These are phyloP conservation scores for Beta macrorhiza DNA, from an alignment of 179 eudicot species.

Conservation along the genomic window DNA sequence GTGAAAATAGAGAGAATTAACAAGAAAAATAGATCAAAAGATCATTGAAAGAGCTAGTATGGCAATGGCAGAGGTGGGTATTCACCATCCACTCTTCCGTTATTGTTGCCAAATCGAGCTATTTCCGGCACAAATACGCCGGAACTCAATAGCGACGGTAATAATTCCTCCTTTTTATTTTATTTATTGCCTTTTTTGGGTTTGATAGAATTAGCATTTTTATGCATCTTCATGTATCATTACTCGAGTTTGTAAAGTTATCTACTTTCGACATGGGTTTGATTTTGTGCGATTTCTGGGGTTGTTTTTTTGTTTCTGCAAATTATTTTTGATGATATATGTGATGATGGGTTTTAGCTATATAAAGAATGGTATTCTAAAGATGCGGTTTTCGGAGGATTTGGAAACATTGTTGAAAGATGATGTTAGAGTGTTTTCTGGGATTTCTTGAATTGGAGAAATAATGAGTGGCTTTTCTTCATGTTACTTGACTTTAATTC, in stretches of 20 bases:
- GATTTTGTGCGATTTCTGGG: not conserved
- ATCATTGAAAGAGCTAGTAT: not conserved
- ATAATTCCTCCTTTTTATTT: not conserved
- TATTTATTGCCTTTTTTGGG: not conserved
- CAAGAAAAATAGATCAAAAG: not conserved
- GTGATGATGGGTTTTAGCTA: not conserved
- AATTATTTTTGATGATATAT: not conserved
- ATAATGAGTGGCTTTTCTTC: not conserved
- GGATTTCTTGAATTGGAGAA: not conserved
- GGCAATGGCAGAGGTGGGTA: not conserved
- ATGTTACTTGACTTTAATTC: not conserved
- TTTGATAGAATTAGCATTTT: not conserved
- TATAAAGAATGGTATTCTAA: not conserved
- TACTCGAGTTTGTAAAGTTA: not conserved
- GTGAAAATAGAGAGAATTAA: not conserved
- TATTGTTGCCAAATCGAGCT: not conserved
- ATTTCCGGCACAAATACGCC: not conserved
- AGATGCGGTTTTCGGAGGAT: not conserved
- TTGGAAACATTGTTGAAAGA: not conserved
- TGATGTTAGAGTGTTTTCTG: not conserved
- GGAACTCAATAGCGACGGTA: not conserved
- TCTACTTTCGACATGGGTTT: not conserved
- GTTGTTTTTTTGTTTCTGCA: not conserved
- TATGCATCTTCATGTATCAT: not conserved
- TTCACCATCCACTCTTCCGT: not conserved